Base-by-base conservation (phyloP, 495 filamentous ascomycete genomes). In the Penicillium longicatenatum region DNA sequence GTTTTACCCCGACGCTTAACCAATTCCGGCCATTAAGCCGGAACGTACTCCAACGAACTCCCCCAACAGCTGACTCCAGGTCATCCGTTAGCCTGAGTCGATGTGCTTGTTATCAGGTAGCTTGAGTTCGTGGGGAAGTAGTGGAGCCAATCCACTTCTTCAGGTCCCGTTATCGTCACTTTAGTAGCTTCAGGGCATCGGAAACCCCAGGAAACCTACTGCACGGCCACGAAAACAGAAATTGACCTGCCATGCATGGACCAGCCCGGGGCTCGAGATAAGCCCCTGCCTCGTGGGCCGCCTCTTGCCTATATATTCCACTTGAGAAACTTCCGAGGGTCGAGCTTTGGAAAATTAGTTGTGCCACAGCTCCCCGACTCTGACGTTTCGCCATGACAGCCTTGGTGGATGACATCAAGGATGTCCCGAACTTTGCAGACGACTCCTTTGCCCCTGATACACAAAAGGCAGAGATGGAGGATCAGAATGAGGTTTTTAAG, bases 401-500 rank as follows among this genome's bases (percentile, higher is more conserved):
- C 5, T 54, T 51, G n/a, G 21, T 48, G 4, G 54, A 67, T 54
- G 61, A 66, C 7, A 58, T 67, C 30, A 70, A 69, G 29, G 52
- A 59, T 45, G 53, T 50, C 37, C 53, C 60, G 44, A 16, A n/a
- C 49, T 48, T 30, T 30, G 31, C 29, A 12, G 42, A 55, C 31
- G 50, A 62, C 42, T 44, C 41, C 8, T 33, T 55, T 16, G 1
- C 6, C 6, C 33, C 54, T 16, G 60, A 61, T 19, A 56, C 44
- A 30, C 56, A 60, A 6, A 57, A 60, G 20, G 62, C 53, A 1
- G 65, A 68, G 33, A 21, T 65, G 0, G 54, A 70, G 46, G 62
- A 70, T 37, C 61, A 68, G 12, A 58, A 71, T 56, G 82, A 84
- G 60, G 75, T 84, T 43, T 84, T 84, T 72, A 78, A 79, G 61